Evolutionary conservation across 306 rosid genomes (phyloP).

Genomic region (Quercus agrifolia): DNA sequence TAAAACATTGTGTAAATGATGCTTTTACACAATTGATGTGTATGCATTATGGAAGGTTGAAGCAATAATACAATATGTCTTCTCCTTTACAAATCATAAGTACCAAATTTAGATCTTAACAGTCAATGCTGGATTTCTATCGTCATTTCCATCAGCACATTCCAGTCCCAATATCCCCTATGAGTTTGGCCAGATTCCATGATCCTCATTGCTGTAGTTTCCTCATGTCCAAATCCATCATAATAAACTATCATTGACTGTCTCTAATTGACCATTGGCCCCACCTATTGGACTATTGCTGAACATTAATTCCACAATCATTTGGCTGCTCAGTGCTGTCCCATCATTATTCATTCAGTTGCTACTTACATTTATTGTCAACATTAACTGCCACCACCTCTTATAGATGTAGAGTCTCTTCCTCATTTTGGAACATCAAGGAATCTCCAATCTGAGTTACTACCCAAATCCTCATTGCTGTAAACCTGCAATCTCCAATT

Average conservation of each 20-base stretch:
- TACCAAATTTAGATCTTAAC: neutral
- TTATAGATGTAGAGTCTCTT: neutral
- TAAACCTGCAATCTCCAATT: neutral
- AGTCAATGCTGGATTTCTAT: neutral
- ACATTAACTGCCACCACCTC: conserved; percentile 1
- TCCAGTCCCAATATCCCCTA: neutral
- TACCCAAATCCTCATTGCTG: neutral
- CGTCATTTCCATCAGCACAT: neutral
- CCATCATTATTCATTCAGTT: neutral
- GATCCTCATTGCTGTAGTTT: neutral
- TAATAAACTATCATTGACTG: neutral
- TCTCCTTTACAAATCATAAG: neutral
- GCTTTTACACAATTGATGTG: neutral
- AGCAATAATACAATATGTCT: neutral
- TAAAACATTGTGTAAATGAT: neutral
- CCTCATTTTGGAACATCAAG: conserved; percentile 9
- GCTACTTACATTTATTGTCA: neutral
- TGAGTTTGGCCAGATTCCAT: neutral
- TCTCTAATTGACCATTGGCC: neutral
- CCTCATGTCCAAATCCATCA: neutral
- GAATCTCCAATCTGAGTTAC: neutral
- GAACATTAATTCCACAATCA: neutral
- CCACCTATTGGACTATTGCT: neutral
- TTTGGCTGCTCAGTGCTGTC: neutral
- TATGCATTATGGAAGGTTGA: neutral